Percentiles rank a stretch among this genome's conserved stretches.
These are phyloP conservation scores for Ophiostoma tasmaniense DNA, from an alignment of 2,329 filamentous ascomycete genomes.

Conservation along the genomic window DNA sequence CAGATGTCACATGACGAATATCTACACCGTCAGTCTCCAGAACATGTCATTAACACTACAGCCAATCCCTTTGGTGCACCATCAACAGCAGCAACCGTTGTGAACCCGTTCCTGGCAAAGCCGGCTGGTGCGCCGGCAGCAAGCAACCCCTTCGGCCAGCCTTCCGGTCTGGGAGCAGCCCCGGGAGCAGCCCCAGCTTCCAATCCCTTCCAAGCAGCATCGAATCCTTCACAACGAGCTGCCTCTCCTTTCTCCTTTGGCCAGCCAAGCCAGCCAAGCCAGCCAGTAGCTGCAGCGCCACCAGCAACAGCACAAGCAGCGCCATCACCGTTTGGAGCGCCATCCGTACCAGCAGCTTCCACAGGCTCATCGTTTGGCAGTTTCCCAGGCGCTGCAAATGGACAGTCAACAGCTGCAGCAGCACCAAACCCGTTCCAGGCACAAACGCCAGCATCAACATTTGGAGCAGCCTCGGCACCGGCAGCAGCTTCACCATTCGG, in stretches of 20 bases:
- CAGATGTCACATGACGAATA: not conserved
- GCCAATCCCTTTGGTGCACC: slow-evolving; percentile 11
- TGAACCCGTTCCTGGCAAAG: slow-evolving; percentile 11
- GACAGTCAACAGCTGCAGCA: not conserved
- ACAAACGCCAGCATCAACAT: not conserved
- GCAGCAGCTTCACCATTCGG: not conserved
- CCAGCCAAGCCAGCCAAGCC: slow-evolving; percentile 6
- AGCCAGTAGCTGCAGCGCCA: not conserved
- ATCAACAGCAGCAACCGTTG: slow-evolving; percentile 3
- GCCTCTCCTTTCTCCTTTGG: slow-evolving; percentile 10
- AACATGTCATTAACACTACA: not conserved
- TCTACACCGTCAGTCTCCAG: no score
- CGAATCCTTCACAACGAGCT: not conserved
- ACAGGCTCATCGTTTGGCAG: not conserved
- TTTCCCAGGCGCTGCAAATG: not conserved
- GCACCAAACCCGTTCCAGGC: not conserved
- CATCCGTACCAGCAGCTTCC: not conserved
- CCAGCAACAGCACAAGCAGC: not conserved
- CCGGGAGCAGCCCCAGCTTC: not conserved
- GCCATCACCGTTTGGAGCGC: slow-evolving; percentile 2
- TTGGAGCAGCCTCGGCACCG: not conserved
- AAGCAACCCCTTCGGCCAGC: not conserved
- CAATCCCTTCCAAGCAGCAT: slow-evolving; percentile 13
- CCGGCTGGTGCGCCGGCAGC: not conserved
- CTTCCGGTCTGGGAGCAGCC: not conserved